phyloP scores from a whole-genome alignment of 2,329 filamentous ascomycete species.

The Diaporthe sp. region DNA sequence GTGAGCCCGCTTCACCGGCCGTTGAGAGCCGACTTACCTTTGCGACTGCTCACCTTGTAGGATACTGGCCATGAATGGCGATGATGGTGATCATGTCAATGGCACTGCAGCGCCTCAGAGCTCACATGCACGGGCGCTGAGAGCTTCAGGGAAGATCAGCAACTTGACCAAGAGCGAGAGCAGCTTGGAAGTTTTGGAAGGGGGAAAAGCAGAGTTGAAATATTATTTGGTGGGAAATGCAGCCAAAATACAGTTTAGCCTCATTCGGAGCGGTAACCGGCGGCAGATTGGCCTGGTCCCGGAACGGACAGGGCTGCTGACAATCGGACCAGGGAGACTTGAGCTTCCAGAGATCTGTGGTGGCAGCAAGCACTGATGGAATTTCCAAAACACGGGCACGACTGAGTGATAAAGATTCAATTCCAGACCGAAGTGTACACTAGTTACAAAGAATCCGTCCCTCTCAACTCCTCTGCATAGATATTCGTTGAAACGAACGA shows the following conservation, averaged over 20 bases:
- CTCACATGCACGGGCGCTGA: not conserved
- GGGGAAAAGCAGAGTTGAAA: not conserved
- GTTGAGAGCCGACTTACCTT: slow-evolving; percentile 5
- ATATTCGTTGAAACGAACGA: slow-evolving; percentile 34
- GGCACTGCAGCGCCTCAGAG: not conserved
- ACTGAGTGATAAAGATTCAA: slow-evolving; percentile 25
- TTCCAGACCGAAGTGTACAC: slow-evolving; percentile 33
- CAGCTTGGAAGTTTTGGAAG: not conserved
- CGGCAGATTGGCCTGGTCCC: slow-evolving; percentile 26
- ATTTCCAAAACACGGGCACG: not conserved
- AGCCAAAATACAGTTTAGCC: slow-evolving; percentile 24
- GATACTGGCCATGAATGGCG: not conserved
- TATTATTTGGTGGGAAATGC: slow-evolving; percentile 20
- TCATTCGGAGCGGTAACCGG: slow-evolving; percentile 27
- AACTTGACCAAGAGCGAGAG: not conserved
- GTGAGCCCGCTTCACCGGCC: not conserved
- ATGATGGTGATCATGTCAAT: not conserved
- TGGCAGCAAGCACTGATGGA: not conserved
- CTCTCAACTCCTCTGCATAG: slow-evolving; percentile 29
- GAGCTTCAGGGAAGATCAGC: not conserved
- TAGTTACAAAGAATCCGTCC: slow-evolving; percentile 36
- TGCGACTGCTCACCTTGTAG: not conserved
- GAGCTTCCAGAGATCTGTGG: not conserved
- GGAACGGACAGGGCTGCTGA: not conserved
- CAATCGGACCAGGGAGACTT: not conserved